These are phyloP conservation scores for Penicillium odoratum DNA, from an alignment of 495 filamentous ascomycete species.

Conservation along the genomic window DNA sequence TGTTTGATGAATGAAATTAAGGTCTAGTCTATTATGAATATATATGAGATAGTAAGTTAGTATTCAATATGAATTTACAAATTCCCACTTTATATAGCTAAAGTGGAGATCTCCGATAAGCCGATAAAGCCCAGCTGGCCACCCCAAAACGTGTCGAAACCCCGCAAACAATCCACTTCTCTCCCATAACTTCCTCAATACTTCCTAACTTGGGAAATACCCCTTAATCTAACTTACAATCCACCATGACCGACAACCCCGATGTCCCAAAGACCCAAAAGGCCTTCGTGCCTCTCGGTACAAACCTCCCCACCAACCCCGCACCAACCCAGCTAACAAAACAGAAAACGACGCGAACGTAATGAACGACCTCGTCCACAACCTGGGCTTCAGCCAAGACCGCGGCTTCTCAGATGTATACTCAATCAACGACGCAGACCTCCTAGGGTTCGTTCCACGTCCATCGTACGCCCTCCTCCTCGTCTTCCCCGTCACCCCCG, in stretches of 20 bases:
- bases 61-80: background rate
- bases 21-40: no score
- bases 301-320: constrained; percentile 2
- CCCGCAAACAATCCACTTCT: background rate
- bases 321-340: constrained; percentile 19
- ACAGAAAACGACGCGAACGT: constrained; percentile 76
- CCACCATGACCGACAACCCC: constrained; percentile 34
- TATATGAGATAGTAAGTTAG: no score
- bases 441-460: constrained; percentile 79
- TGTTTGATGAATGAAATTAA: no score
- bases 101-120: background rate
- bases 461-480: constrained; percentile 79
- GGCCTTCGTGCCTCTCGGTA: constrained; percentile 53
- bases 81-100: background rate
- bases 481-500: constrained; percentile 74
- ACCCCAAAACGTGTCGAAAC: background rate
- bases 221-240: no score
- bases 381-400: constrained; percentile 66
- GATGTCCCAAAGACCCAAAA: constrained; percentile 43
- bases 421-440: constrained; percentile 74
- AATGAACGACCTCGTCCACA: constrained; percentile 72
- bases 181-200: background rate
- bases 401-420: constrained; percentile 82
- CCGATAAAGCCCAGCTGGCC: no score
- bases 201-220: background rate